phyloP scores from a whole-genome alignment of 75 land plant genomes.

The Sequoiadendron giganteum region DNA sequence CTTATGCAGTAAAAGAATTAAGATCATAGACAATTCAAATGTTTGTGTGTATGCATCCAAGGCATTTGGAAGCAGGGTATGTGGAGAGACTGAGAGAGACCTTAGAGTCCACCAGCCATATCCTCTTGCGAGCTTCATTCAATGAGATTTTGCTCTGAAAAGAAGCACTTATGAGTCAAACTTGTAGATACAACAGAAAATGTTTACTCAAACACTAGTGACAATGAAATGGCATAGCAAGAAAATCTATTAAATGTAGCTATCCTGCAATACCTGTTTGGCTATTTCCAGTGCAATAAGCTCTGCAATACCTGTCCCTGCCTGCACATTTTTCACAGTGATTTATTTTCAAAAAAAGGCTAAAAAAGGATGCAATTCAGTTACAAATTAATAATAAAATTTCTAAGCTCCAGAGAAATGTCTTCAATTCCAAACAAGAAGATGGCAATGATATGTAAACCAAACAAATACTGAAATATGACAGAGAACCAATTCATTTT shows the following conservation, averaged over 20 bases:
- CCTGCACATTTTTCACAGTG: slow-evolving; percentile 42
- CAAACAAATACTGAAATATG: not conserved
- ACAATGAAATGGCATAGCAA: not conserved
- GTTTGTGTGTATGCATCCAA: not conserved
- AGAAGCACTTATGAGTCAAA: not conserved
- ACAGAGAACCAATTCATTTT: not conserved
- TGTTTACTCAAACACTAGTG: not conserved
- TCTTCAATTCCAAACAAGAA: not conserved
- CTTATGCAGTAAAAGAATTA: not conserved
- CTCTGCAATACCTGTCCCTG: slow-evolving; percentile 92
- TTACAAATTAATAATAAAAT: not conserved
- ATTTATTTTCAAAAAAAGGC: not conserved
- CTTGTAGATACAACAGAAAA: too few species aligned
- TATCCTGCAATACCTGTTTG: slow-evolving; percentile 43
- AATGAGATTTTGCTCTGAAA: slow-evolving; percentile 31
- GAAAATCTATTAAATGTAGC: not conserved
- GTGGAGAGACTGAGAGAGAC: slow-evolving; percentile 11
- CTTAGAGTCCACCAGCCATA: slow-evolving; percentile 50
- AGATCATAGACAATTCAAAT: not conserved
- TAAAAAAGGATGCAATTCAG: too few species aligned
- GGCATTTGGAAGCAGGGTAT: not conserved
- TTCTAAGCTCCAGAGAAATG: not conserved
- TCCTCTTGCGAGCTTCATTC: slow-evolving; percentile 45
- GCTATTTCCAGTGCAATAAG: slow-evolving; percentile 82
- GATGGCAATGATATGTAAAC: not conserved